Evolutionary conservation across 306 rosid species (phyloP).

Genomic region (Trifolium repens): DNA sequence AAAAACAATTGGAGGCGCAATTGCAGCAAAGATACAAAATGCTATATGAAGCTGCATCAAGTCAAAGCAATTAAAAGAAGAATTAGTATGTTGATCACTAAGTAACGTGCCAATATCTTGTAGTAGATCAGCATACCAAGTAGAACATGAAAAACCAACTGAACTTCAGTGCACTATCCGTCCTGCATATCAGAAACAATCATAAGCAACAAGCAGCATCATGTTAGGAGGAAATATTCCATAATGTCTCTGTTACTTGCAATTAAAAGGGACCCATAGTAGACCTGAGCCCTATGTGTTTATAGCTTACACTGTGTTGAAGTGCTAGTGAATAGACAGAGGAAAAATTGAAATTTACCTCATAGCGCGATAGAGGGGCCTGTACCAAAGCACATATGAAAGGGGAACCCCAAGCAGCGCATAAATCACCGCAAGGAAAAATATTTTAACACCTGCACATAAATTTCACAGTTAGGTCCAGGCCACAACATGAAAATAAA

Average conservation of each 20-base stretch:
- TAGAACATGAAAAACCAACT: constrained; percentile 96
- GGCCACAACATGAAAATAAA: constrained; percentile 35
- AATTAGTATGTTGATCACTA: constrained; percentile 32
- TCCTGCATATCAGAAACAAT: constrained; percentile 66
- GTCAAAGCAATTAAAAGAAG: constrained; percentile 43
- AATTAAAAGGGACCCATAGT: constrained; percentile 25
- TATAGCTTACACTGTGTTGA: not conserved
- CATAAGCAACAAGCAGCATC: constrained; percentile 35
- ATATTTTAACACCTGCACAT: constrained; percentile 81
- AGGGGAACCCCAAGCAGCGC: constrained; percentile 89
- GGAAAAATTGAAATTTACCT: constrained; percentile 51
- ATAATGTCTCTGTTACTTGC: constrained; percentile 8
- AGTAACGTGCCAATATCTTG: constrained; percentile 27
- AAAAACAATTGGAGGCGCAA: constrained; percentile 96
- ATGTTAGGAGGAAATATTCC: constrained; percentile 5
- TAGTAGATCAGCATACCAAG: constrained; percentile 62
- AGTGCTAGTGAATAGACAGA: constrained; percentile 30
- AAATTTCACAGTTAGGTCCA: constrained; percentile 40
- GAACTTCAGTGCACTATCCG: constrained; percentile 95
- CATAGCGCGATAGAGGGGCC: constrained; percentile 99
- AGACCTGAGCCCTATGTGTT: constrained; percentile 26
- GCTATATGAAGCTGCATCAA: constrained; percentile 78
- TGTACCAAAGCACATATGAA: constrained; percentile 94
- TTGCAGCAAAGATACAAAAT: constrained; percentile 92
- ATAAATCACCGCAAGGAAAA: constrained; percentile 95